A percentile compares a stretch with the other conserved stretches of the same genome.
These are phyloP conservation scores for Moesziomyces sp. DNA, from an alignment of 1,284 basidiomycete genomes.

Conservation along the genomic window DNA sequence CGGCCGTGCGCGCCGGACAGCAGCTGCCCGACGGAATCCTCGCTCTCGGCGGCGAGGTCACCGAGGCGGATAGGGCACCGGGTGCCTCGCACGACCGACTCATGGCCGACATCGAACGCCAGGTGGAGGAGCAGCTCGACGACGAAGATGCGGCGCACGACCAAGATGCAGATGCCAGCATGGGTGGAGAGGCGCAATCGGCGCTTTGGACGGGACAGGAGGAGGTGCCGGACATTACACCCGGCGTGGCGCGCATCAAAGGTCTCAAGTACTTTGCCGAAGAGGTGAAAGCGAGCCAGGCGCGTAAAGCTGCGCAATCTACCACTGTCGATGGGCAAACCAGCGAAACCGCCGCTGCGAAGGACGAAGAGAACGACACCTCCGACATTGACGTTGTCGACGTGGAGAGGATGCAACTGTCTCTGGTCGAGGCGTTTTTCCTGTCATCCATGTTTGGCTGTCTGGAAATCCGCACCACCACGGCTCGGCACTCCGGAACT, in stretches of 20 bases:
- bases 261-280: conserved; percentile 61
- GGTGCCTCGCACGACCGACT: conserved; percentile 46
- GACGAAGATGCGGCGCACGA: conserved; percentile 33
- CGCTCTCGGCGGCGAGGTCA: conserved; percentile 66
- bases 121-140: conserved; percentile 50
- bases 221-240: conserved; percentile 48
- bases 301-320: conserved; percentile 27
- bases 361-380: conserved; percentile 27
- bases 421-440: conserved; percentile 91
- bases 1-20: conserved; percentile 63
- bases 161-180: conserved; percentile 1
- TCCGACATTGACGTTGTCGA: conserved; percentile 72
- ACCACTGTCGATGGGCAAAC: background rate
- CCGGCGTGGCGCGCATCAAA: conserved; percentile 55
- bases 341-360: no score
- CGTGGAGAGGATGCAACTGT: conserved; percentile 91
- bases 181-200: background rate
- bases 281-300: conserved; percentile 45
- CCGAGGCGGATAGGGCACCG: conserved; percentile 60
- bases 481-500: background rate
- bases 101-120: conserved; percentile 51
- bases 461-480: conserved; percentile 73
- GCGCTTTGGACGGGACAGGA: conserved; percentile 55
- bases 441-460: conserved; percentile 85
- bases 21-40: conserved; percentile 62